phyloP scores from a whole-genome alignment of 257 asterid genomes.

The Jacaranda copaia region DNA sequence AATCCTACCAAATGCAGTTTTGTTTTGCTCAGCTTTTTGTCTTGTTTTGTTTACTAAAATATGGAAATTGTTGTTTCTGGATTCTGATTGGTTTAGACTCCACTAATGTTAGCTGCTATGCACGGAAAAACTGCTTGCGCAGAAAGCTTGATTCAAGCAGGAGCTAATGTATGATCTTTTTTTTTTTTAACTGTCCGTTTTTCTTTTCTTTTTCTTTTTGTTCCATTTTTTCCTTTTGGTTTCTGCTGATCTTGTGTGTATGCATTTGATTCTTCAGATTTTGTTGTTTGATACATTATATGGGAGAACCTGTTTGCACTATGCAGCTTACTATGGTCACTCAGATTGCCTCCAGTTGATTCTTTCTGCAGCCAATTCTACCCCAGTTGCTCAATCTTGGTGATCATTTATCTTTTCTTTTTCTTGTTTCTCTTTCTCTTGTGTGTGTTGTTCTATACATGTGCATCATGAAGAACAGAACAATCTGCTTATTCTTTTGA shows the following conservation, averaged over 20 bases:
- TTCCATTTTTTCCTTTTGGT: background rate
- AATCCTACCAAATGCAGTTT: slow-evolving; percentile 1
- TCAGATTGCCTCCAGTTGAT: slow-evolving; percentile 74
- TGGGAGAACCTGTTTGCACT: slow-evolving; percentile 83
- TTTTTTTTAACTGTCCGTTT: background rate
- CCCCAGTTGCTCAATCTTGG: slow-evolving; percentile 82
- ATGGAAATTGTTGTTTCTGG: slow-evolving; percentile 26
- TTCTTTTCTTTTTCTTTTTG: background rate
- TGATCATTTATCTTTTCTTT: slow-evolving; percentile 29
- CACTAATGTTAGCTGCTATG: slow-evolving; percentile 90
- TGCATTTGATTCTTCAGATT: slow-evolving; percentile 46
- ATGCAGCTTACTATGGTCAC: slow-evolving; percentile 88
- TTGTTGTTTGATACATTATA: slow-evolving; percentile 72
- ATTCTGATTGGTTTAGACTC: slow-evolving; percentile 61
- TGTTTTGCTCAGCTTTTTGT: slow-evolving; percentile 18
- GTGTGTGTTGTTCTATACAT: background rate
- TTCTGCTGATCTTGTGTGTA: background rate
- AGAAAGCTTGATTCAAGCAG: slow-evolving; percentile 74
- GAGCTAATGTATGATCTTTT: slow-evolving; percentile 70
- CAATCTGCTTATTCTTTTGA: slow-evolving; percentile 21
- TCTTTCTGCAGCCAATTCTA: slow-evolving; percentile 69
- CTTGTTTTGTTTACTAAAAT: slow-evolving; percentile 9
- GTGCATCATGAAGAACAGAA: too few species aligned
- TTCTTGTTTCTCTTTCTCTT: background rate
- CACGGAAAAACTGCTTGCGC: slow-evolving; percentile 73